Evolutionary conservation across 768 basidiomycete genomes (phyloP), one percentile per base, ranked within the genome.

Genomic region (Lyophyllum decastes): DNA sequence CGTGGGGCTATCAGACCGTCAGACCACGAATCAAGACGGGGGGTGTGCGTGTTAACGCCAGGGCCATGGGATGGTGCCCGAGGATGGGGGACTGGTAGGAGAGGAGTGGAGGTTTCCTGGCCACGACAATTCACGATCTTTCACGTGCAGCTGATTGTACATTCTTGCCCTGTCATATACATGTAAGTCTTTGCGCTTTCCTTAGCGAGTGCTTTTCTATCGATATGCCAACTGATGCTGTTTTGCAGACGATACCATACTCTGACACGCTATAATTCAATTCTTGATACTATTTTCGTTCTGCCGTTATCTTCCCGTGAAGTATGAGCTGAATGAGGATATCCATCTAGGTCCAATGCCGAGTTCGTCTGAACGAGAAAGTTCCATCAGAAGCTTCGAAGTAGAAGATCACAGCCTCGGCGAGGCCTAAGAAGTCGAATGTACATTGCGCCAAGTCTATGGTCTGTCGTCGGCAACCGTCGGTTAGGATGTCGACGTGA

Each of bases 1-100:
- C 17, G 73, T 82, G 38, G 78, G 76, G 1, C 67, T 64, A 17
- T 67, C 70, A 16, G 73, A 76, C 14, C 52, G 61, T 2, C 52
- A 60, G 17, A 47, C 51, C 26, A 52, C 61, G 35, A 55, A 57
- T 1, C 60, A 65, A 33, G 57, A 68, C 9, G 66, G 72, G 8
- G 47, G 60, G 16, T 76, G 75, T 58, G 58, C 64, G 35, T 76
- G 74, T 61, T 76, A 46, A 63, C 43, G 14, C 14, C n/a, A 45
- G 44, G 21, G 12, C 35, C 21, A n/a, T 43, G 41, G 4, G 9
- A n/a, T 17, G 19, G 41, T n/a, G 11, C 11, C n/a, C 41, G 19
- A 19, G 41, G 6, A 19, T 9, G 7, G 41, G 7, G 5, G n/a
- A 12, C 9, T 12, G 35, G 35, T 38, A n/a, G 41, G 41, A 8